A percentile compares a stretch with the other conserved stretches of the same genome.
Conservation (phyloP, 176 grass and related monocot species). For the Poa pratensis region DNA sequence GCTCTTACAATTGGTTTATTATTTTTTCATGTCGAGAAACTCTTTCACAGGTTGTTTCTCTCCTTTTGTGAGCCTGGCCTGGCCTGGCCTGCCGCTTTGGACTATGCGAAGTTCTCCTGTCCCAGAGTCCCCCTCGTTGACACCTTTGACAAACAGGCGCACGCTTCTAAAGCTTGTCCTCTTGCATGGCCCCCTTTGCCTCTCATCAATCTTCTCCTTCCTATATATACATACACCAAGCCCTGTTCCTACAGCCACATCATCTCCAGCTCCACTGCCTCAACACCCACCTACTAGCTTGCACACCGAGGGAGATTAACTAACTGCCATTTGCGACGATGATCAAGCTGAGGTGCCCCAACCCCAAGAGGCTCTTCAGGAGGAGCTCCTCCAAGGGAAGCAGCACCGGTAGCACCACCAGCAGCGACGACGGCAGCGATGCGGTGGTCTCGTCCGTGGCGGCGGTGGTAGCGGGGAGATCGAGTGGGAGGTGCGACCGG, state of each 20-base stretch:
- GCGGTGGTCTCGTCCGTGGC: not conserved
- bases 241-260: not conserved
- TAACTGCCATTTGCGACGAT: slow-evolving; percentile 31
- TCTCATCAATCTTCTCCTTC: not conserved
- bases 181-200: not conserved
- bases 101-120: slow-evolving; percentile 43
- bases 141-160: slow-evolving; percentile 56
- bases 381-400: slow-evolving; percentile 74
- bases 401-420: slow-evolving; percentile 10
- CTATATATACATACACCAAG: slow-evolving; percentile 49
- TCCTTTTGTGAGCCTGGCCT: not conserved
- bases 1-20: no score
- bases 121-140: slow-evolving; percentile 26
- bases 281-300: no score
- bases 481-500: slow-evolving; percentile 89
- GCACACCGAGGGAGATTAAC: not conserved
- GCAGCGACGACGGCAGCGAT: slow-evolving; percentile 29
- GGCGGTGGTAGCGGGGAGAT: slow-evolving; percentile 51
- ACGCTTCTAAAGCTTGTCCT: slow-evolving; percentile 83
- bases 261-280: slow-evolving; percentile 27
- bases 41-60: not conserved
- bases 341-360: slow-evolving; percentile 87
- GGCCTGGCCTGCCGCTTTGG: slow-evolving; percentile 36
- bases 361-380: slow-evolving; percentile 95
- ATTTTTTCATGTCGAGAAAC: not conserved